Base-by-base conservation (phyloP, 139 green algal species). In the Chlamydomonas schloesseri region DNA sequence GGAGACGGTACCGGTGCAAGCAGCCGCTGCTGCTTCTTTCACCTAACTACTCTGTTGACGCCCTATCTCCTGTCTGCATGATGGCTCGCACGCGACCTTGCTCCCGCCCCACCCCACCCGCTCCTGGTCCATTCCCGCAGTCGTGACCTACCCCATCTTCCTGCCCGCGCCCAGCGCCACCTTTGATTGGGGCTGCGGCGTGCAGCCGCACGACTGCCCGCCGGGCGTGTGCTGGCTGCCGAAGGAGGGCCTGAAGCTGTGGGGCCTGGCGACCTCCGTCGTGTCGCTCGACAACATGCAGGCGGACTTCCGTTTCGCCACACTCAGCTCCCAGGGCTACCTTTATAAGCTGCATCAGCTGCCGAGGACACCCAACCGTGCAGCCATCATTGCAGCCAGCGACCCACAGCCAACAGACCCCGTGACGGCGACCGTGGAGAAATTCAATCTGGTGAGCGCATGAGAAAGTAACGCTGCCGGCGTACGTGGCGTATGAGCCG, bases 61-160 rank as follows among this genome's bases (percentile, higher is more conserved):
- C n/a, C n/a, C n/a, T n/a, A n/a, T n/a, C n/a, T n/a, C n/a, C n/a
- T n/a, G n/a, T n/a, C n/a, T n/a, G n/a, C n/a, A n/a, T n/a, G n/a
- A n/a, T n/a, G n/a, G n/a, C n/a, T n/a, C n/a, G n/a, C n/a, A n/a
- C n/a, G n/a, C n/a, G n/a, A n/a, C n/a, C n/a, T n/a, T n/a, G n/a
- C n/a, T n/a, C n/a, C n/a, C n/a, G n/a, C n/a, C n/a, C n/a, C n/a
- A n/a, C n/a, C n/a, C n/a, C n/a, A n/a, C n/a, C n/a, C n/a, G n/a
- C n/a, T n/a, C n/a, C n/a, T n/a, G n/a, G n/a, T n/a, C 57, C 21
- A 24, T 64, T 37, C 72, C 21, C 21, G 42, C 78, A 84, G 78
- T 85, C 67, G 79, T 69, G 65, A 70, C 79, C 10, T 76, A 75
- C 47, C 65, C 79, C 37, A 34, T 85, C 47, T 85, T 85, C 46